Percentiles rank a stretch among this genome's conserved stretches.
Evolutionary conservation across 2,329 filamentous ascomycete genomes (phyloP).

Genomic region (Aureobasidium melanogenum): DNA sequence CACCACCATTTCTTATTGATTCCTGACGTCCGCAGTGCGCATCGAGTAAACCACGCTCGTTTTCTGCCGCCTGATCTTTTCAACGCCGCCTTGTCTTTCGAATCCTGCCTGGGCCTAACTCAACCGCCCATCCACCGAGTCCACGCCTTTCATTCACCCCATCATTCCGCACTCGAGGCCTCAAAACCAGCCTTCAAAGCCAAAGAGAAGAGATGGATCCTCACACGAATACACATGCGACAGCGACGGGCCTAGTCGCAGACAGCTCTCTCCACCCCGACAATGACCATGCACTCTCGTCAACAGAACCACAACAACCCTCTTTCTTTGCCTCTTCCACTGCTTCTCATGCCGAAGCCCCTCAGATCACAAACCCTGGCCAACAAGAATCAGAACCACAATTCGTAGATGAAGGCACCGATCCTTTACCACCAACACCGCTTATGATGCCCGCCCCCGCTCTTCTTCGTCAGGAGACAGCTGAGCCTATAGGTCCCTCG

Average conservation of each 20-base stretch:
- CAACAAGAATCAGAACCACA: neutral
- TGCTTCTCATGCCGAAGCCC: neutral
- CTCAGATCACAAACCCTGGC: neutral
- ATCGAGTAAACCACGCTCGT: neutral
- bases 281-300: neutral
- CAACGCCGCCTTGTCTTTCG: neutral
- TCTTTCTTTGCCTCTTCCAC: neutral
- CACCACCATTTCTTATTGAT: neutral
- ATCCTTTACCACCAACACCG: conserved; percentile 2
- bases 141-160: neutral
- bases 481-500: conserved; percentile 39
- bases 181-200: neutral
- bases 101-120: neutral
- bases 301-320: neutral
- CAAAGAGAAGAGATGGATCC: neutral
- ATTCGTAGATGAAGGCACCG: neutral
- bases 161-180: neutral
- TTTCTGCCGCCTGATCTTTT: neutral
- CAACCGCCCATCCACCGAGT: neutral
- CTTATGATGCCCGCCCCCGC: conserved; percentile 14
- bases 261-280: too few relatives aligned
- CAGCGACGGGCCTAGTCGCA: neutral
- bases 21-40: neutral
- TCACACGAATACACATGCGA: neutral
- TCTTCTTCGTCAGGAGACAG: conserved; percentile 30